phyloP scores from a whole-genome alignment of 2,329 filamentous ascomycete species.

The Endothia cerciana region DNA sequence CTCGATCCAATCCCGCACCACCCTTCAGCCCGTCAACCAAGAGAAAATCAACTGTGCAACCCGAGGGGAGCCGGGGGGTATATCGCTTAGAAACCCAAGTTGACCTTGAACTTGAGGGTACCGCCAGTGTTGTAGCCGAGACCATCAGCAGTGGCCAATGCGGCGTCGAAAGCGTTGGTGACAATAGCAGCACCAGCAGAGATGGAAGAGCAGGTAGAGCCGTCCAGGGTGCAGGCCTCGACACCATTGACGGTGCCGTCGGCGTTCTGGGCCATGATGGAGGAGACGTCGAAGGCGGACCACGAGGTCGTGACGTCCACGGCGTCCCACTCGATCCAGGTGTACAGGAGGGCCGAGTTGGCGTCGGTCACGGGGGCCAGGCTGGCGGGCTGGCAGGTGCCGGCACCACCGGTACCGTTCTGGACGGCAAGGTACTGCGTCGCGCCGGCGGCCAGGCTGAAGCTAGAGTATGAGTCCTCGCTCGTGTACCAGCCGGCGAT shows the following conservation, averaged over 20 bases:
- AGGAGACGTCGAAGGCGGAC: slow-evolving; percentile 56
- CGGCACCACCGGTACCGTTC: slow-evolving; percentile 52
- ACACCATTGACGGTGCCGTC: slow-evolving; percentile 43
- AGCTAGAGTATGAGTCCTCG: slow-evolving; percentile 43
- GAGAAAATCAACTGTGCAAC: slow-evolving; percentile 9
- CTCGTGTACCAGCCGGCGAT: slow-evolving; percentile 53
- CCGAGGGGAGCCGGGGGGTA: not conserved
- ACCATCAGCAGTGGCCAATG: slow-evolving; percentile 40
- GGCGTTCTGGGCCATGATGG: slow-evolving; percentile 47
- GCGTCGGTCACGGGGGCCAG: slow-evolving; percentile 39
- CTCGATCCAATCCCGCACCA: slow-evolving; percentile 7
- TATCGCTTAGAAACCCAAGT: slow-evolving; percentile 22
- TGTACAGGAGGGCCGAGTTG: slow-evolving; percentile 47
- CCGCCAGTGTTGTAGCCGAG: slow-evolving; percentile 33
- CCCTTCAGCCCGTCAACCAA: not conserved
- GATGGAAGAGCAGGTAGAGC: slow-evolving; percentile 39
- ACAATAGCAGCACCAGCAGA: slow-evolving; percentile 35
- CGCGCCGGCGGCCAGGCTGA: slow-evolving; percentile 44
- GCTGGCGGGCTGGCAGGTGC: slow-evolving; percentile 44
- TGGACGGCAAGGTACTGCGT: slow-evolving; percentile 50
- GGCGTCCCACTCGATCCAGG: slow-evolving; percentile 55
- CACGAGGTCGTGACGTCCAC: slow-evolving; percentile 50
- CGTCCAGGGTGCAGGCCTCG: slow-evolving; percentile 44
- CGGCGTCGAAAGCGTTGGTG: slow-evolving; percentile 41
- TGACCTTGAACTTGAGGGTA: slow-evolving; percentile 26